Evolutionary conservation across 805 yeast genomes (phyloP).

Genomic region (Candida caryicola): DNA sequence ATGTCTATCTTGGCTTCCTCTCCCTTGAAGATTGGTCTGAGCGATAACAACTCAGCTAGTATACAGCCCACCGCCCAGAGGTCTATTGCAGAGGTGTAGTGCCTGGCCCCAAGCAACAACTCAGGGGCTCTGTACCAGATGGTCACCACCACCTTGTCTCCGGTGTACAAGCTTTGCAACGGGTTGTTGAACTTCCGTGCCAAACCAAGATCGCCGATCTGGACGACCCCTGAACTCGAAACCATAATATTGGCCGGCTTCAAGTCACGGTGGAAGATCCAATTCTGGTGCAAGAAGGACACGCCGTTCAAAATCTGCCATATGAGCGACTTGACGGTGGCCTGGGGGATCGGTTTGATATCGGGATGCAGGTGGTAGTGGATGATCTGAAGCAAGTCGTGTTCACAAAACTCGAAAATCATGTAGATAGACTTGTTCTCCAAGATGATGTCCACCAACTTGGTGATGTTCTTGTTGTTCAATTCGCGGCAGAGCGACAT

Average conservation of each 20-base stretch:
- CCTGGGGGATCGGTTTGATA: slow-evolving; percentile 69
- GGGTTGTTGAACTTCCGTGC: slow-evolving; percentile 88
- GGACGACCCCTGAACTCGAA: slow-evolving; percentile 81
- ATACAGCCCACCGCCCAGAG: slow-evolving; percentile 97
- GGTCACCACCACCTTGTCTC: slow-evolving; percentile 95
- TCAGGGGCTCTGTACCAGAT: slow-evolving; percentile 98
- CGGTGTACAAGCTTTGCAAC: slow-evolving; percentile 79
- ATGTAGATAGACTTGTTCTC: slow-evolving; percentile 89
- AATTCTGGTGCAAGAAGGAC: slow-evolving; percentile 86
- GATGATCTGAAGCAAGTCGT: slow-evolving; percentile 88
- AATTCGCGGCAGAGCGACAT: slow-evolving; percentile 93
- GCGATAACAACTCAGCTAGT: slow-evolving; percentile 81
- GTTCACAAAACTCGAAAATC: slow-evolving; percentile 96
- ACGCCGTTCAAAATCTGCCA: slow-evolving; percentile 95
- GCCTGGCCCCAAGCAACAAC: slow-evolving; percentile 82
- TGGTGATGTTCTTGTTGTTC: slow-evolving; percentile 73
- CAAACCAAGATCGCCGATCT: slow-evolving; percentile 91
- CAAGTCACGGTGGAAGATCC: slow-evolving; percentile 93
- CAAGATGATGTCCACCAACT: slow-evolving; percentile 74
- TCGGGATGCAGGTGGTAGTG: slow-evolving; percentile 94
- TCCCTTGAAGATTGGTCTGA: slow-evolving; percentile 94
- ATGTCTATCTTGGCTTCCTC: slow-evolving; percentile 93
- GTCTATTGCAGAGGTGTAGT: slow-evolving; percentile 90
- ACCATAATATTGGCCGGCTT: slow-evolving; percentile 99
- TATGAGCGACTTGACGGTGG: slow-evolving; percentile 76